These are phyloP conservation scores for Pichia sp. DNA, from an alignment of 1,139 yeast species.

Conservation along the genomic window DNA sequence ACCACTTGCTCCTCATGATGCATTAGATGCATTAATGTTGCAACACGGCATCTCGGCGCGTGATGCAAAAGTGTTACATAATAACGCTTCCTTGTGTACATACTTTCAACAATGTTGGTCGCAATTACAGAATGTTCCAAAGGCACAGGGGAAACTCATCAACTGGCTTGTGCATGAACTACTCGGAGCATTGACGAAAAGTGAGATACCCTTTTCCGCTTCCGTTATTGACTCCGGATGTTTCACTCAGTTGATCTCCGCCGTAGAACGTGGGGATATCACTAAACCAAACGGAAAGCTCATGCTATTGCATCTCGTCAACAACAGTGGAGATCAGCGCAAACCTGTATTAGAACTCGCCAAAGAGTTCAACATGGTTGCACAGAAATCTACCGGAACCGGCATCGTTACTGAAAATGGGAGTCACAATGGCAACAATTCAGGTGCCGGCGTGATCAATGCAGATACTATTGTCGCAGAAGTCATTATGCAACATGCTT, in stretches of 20 bases:
- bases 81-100: slow-evolving; percentile 37
- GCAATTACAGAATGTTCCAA: slow-evolving; percentile 28
- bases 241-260: slow-evolving; percentile 38
- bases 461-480: slow-evolving; percentile 44
- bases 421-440: too few relatives aligned
- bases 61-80: slow-evolving; percentile 61
- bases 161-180: slow-evolving; percentile 86
- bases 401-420: too few relatives aligned
- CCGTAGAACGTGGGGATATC: slow-evolving; percentile 27
- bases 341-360: slow-evolving; percentile 45
- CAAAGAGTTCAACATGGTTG: slow-evolving; percentile 21
- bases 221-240: slow-evolving; percentile 31
- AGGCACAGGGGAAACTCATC: slow-evolving; percentile 37
- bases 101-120: slow-evolving; percentile 46
- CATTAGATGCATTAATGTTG: slow-evolving; percentile 40
- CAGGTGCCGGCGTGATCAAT: too few relatives aligned
- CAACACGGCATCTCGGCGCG: slow-evolving; percentile 61
- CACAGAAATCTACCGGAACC: too few relatives aligned
- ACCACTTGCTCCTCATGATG: slow-evolving; percentile 60
- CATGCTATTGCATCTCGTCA: slow-evolving; percentile 52
- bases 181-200: slow-evolving; percentile 58
- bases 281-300: slow-evolving; percentile 61
- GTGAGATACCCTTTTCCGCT: slow-evolving; percentile 35
- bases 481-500: slow-evolving; percentile 43
- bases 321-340: slow-evolving; percentile 33